Conservation (phyloP, 139 green algal genomes). For the Spirogloea muscicola region DNA sequence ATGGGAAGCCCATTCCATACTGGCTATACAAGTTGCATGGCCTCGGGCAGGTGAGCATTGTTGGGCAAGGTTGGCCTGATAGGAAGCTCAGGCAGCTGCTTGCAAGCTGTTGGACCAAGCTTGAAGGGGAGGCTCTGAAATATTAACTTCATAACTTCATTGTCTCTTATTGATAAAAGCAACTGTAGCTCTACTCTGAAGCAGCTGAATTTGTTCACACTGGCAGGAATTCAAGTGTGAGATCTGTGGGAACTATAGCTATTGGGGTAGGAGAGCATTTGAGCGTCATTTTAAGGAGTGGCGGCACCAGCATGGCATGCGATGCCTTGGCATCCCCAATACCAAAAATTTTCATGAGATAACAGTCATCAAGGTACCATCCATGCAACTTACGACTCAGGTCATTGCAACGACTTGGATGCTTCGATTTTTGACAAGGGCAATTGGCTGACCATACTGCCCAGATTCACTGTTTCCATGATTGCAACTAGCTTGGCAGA, state of each 20-base stretch:
- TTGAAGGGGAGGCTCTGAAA: neutral
- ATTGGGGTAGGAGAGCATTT: constrained; percentile 90
- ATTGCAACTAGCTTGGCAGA: neutral
- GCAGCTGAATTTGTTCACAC: neutral
- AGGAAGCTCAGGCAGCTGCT: neutral
- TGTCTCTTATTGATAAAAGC: neutral
- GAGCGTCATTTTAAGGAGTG: constrained; percentile 96
- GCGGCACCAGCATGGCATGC: constrained; percentile 85
- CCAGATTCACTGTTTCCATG: neutral
- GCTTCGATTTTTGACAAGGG: neutral
- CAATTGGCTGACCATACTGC: neutral
- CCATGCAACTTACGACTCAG: too few species aligned
- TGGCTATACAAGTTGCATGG: constrained; percentile 99
- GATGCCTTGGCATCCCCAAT: constrained; percentile 92
- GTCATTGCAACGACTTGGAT: neutral
- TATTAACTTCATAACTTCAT: too few species aligned
- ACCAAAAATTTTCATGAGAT: constrained; percentile 90
- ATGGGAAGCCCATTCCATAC: constrained; percentile 99
- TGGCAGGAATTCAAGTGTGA: constrained; percentile 86
- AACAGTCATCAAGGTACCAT: constrained; percentile 18
- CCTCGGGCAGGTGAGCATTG: constrained; percentile 73
- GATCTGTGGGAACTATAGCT: constrained; percentile 92
- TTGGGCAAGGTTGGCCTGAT: neutral
- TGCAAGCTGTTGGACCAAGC: neutral
- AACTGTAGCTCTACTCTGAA: neutral